Base-by-base conservation (phyloP, 345 rosid genomes). In the Schrenkiella parvula region DNA sequence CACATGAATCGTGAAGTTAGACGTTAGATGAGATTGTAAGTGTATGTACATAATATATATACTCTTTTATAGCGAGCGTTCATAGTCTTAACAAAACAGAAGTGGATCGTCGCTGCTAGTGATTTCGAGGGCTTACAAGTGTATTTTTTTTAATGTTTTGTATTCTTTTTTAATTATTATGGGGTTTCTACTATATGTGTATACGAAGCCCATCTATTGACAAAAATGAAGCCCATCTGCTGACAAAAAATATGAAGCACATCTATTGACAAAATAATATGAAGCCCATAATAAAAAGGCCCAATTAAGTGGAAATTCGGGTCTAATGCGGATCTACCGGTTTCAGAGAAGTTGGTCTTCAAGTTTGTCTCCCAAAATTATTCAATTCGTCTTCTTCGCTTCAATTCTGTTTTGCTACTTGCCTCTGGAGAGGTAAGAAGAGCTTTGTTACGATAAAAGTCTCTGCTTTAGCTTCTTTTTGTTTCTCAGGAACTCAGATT, bases 401-500 rank as follows among this genome's bases (percentile, higher is more conserved):
- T 29, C 26, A 29, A 4, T 13, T 32, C 55, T 48, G 70, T 17
- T 64, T n/a, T 5, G 65, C 57, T 29, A 23, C 32, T 15, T 15
- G 41, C 12, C 29, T 65, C 25, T 19, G 32, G 59, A 46, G 58
- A 74, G 61, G 71, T 65, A 18, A n/a, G 42, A 54, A 32, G 14
- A 57, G 2, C 3, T 28, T 26, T n/a, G 17, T 23, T 42, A 23
- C 19, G 56, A 25, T 6, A 12, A 41, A 52, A 51, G 5, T 63
- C 57, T 64, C 51, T 37, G 31, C 19, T 47, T 56, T 17, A 29
- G 59, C 60, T 35, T 73, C 48, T 43, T 7, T 47, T 46, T 74
- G 44, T 18, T 73, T 73, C 23, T 66, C 61, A 21, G 25, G 11
- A 57, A 74, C 15, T 37, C 19, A 21, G 17, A 7, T 37, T 26